A percentile compares a stretch with the other conserved stretches of the same genome.
Evolutionary conservation across 257 asterid species (phyloP).

Genomic region (Lycium ferocissimum): DNA sequence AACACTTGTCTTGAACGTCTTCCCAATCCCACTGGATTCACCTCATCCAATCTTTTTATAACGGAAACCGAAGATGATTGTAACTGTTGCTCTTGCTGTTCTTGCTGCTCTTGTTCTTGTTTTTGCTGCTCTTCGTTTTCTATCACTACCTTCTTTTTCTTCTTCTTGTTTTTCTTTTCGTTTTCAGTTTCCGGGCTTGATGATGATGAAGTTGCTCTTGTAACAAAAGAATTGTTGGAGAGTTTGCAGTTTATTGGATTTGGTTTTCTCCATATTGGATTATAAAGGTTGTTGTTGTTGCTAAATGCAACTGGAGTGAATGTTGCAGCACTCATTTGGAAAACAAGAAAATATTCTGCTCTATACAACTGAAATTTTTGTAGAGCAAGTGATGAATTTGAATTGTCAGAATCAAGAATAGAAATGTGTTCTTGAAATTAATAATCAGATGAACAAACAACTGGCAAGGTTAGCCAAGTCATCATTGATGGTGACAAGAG

Average conservation of each 20-base stretch:
- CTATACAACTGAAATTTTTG: neutral
- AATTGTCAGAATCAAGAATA: neutral
- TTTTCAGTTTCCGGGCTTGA: constrained; percentile 41
- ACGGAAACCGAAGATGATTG: constrained; percentile 49
- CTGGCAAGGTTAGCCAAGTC: neutral
- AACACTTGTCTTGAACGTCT: constrained; percentile 86
- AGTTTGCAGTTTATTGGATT: neutral
- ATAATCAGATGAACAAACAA: neutral
- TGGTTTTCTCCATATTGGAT: neutral
- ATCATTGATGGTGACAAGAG: neutral
- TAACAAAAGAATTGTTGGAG: neutral
- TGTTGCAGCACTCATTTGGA: constrained; percentile 29
- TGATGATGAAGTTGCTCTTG: constrained; percentile 13
- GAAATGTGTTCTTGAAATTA: neutral
- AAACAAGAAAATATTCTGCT: neutral
- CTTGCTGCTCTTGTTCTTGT: constrained; percentile 32
- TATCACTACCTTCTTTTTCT: constrained; percentile 51
- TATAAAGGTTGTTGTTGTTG: constrained; percentile 8
- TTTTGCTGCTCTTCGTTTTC: constrained; percentile 10
- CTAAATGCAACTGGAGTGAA: constrained; percentile 20
- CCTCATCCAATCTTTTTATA: constrained; percentile 79
- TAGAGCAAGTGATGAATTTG: neutral
- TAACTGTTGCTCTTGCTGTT: constrained; percentile 18
- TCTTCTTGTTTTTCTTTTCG: constrained; percentile 49
- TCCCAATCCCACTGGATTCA: constrained; percentile 94